Conservation (phyloP, 192 early-diverging fungal genomes). For the Cetraspora pellucida region DNA sequence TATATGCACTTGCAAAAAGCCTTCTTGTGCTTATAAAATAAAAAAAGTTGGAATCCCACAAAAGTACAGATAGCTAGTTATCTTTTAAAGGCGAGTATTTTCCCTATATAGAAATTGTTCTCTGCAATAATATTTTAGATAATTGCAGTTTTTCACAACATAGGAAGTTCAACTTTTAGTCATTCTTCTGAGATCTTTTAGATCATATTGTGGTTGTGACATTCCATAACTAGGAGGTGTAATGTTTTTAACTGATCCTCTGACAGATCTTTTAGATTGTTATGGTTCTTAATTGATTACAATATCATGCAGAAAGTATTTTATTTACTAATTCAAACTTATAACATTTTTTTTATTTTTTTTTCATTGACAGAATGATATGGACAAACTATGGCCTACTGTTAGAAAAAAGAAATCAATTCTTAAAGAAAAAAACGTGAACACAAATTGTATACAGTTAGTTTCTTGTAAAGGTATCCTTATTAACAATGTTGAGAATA, state of each 20-base stretch:
- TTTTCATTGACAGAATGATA: neutral
- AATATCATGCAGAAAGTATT: neutral
- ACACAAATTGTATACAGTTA: constrained; percentile 7
- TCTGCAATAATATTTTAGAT: constrained; percentile 3
- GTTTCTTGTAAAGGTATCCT: neutral
- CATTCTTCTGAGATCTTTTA: constrained; percentile 14
- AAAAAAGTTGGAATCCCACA: neutral
- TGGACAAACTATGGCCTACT: neutral
- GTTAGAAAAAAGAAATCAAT: neutral
- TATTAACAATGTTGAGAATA: neutral
- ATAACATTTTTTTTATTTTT: neutral
- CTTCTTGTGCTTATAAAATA: neutral
- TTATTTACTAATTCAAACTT: neutral
- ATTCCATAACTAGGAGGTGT: constrained; percentile 1
- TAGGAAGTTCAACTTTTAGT: neutral
- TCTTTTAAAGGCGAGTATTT: constrained; percentile 3
- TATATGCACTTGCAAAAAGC: neutral
- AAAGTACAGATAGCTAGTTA: neutral
- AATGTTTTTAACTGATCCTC: constrained; percentile 1
- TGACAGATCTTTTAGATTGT: constrained; percentile 19
- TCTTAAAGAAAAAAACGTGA: constrained; percentile 15
- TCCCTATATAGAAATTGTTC: neutral
- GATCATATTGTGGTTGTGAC: constrained; percentile 5
- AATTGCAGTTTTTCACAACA: constrained; percentile 8
- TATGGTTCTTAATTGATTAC: neutral